phyloP scores from a whole-genome alignment of 2,329 filamentous ascomycete genomes.

The Microsporum audouinii region DNA sequence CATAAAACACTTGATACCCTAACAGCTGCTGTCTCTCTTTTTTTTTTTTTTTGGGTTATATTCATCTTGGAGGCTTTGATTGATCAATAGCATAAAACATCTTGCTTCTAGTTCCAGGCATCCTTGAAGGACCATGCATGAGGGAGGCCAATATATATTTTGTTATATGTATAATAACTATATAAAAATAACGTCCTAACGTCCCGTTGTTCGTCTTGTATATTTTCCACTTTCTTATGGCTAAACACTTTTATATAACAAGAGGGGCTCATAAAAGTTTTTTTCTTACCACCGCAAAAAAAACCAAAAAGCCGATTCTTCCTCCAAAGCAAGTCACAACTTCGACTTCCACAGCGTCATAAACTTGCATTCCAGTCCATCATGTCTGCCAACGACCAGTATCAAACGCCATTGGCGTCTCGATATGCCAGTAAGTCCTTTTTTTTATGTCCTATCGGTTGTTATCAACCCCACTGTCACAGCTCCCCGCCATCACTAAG shows the following conservation, averaged over 20 bases:
- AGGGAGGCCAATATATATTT: background rate
- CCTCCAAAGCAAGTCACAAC: background rate
- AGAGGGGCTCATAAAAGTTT: background rate
- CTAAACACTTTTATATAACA: background rate
- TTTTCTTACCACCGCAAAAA: background rate
- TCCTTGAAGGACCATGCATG: background rate
- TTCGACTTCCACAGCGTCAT: background rate
- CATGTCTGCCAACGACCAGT: conserved; percentile 41
- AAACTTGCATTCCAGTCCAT: background rate
- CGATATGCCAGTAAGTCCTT: conserved; percentile 54
- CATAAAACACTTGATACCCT: background rate
- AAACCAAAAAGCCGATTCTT: background rate
- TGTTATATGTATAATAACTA: too few species aligned
- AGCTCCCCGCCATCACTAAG: background rate
- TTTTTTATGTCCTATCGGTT: background rate
- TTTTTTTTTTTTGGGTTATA: background rate
- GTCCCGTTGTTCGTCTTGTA: background rate
- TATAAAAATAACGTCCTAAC: too few species aligned
- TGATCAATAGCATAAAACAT: background rate
- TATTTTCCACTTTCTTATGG: background rate
- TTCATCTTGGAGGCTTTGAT: background rate
- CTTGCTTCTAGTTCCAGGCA: background rate
- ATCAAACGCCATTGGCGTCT: conserved; percentile 57
- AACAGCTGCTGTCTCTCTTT: background rate
- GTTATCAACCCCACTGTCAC: background rate